Percentiles rank a stretch among this genome's conserved stretches.
Evolutionary conservation across 2,329 filamentous ascomycete species (phyloP).

Genomic region (Trichoderma sp.): DNA sequence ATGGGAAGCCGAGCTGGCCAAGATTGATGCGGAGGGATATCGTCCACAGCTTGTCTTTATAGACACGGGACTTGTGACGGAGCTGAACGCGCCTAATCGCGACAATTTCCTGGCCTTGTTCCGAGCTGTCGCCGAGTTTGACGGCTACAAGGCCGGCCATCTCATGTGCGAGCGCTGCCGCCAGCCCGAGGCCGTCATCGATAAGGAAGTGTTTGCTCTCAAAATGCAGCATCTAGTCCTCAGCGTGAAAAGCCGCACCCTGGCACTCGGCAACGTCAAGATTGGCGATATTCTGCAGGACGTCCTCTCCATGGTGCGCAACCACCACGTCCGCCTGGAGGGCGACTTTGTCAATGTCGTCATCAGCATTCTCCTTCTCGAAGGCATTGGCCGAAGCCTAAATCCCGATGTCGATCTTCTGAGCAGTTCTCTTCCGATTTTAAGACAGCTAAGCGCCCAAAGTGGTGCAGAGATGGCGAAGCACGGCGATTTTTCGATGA

Average conservation of each 20-base stretch:
- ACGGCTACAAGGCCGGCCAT: slow-evolving; percentile 91
- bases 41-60: slow-evolving; percentile 96
- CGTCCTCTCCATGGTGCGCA: slow-evolving; percentile 86
- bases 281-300: slow-evolving; percentile 94
- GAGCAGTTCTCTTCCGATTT: slow-evolving; percentile 80
- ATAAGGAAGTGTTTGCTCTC: slow-evolving; percentile 86
- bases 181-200: slow-evolving; percentile 85
- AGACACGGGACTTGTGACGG: slow-evolving; percentile 92
- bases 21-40: slow-evolving; percentile 85
- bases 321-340: slow-evolving; percentile 90
- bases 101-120: slow-evolving; percentile 94
- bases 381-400: slow-evolving; percentile 87
- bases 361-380: slow-evolving; percentile 87
- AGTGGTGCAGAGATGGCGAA: slow-evolving; percentile 70
- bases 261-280: slow-evolving; percentile 90
- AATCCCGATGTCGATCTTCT: slow-evolving; percentile 88
- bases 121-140: slow-evolving; percentile 92
- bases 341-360: slow-evolving; percentile 99
- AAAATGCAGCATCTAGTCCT: slow-evolving; percentile 97
- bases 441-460: slow-evolving; percentile 82
- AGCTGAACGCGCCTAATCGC: slow-evolving; percentile 84
- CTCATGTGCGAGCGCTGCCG: slow-evolving; percentile 96
- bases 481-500: slow-evolving; percentile 77
- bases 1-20: slow-evolving; percentile 73
- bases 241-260: slow-evolving; percentile 84